phyloP scores from a whole-genome alignment of 495 filamentous ascomycete genomes.

The Talaromyces wortmannii region DNA sequence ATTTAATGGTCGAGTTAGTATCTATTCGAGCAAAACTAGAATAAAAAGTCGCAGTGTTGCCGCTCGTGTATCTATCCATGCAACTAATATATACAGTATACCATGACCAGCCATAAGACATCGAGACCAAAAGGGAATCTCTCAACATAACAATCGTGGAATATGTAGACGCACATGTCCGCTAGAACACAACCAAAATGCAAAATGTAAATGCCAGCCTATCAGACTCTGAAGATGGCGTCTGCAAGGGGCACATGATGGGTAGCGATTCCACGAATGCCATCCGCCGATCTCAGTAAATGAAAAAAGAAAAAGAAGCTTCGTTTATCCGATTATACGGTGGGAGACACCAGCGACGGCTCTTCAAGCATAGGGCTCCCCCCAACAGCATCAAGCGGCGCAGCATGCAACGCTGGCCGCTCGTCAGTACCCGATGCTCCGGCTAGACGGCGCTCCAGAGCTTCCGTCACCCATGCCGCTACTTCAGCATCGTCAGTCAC shows the following conservation, averaged over 20 bases:
- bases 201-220: not conserved
- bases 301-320: too few species aligned
- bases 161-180: too few species aligned
- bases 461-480: conserved; percentile 73
- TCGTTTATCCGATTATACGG: not conserved
- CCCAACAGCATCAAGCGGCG: conserved; percentile 57
- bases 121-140: too few species aligned
- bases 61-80: not conserved
- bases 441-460: conserved; percentile 52
- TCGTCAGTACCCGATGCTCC: conserved; percentile 38
- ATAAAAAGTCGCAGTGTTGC: not conserved
- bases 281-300: not conserved
- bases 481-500: conserved; percentile 68
- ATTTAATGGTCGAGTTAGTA: too few species aligned
- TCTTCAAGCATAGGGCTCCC: conserved; percentile 27
- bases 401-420: conserved; percentile 73
- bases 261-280: not conserved
- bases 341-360: conserved; percentile 6
- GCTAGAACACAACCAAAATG: not conserved
- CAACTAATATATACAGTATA: not conserved
- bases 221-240: not conserved
- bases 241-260: not conserved
- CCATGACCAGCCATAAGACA: not conserved
- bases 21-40: not conserved
- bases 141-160: too few species aligned